These are phyloP conservation scores for Hapsidospora chrysogenum DNA, from an alignment of 495 filamentous ascomycete species.

Conservation along the genomic window DNA sequence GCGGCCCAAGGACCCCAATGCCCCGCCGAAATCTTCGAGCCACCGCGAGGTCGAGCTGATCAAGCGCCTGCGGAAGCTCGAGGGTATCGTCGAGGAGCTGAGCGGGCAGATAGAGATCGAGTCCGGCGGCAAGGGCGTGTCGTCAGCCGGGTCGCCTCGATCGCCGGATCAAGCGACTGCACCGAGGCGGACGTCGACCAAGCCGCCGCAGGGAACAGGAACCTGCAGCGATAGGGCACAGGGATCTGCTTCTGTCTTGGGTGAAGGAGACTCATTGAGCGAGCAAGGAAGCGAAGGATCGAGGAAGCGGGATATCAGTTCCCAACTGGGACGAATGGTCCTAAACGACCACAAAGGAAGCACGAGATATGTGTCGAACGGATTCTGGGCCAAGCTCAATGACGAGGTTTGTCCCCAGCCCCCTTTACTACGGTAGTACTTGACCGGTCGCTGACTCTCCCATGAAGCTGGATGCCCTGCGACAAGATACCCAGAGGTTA, in stretches of 20 bases:
- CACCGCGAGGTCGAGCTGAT: slow-evolving; percentile 61
- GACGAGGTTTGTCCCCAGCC: slow-evolving; percentile 49
- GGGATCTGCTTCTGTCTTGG: slow-evolving; percentile 27
- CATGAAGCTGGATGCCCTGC: slow-evolving; percentile 1
- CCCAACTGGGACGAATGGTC: slow-evolving; percentile 50
- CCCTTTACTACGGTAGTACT: slow-evolving; percentile 6
- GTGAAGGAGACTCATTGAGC: slow-evolving; percentile 12
- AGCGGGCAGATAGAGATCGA: slow-evolving; percentile 33
- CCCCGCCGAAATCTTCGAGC: slow-evolving; percentile 27
- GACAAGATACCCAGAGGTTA: slow-evolving; percentile 29
- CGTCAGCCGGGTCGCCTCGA: not conserved
- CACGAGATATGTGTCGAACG: slow-evolving; percentile 74
- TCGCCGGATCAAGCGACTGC: not conserved
- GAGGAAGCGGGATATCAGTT: slow-evolving; percentile 6
- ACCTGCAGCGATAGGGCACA: slow-evolving; percentile 9
- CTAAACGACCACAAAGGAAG: slow-evolving; percentile 48
- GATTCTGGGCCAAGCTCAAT: slow-evolving; percentile 75
- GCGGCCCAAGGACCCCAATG: slow-evolving; percentile 40
- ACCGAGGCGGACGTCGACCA: no score
- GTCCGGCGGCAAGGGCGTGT: slow-evolving; percentile 1
- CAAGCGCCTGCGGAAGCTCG: slow-evolving; percentile 58
- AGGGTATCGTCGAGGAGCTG: slow-evolving; percentile 60
- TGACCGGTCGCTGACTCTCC: not conserved
- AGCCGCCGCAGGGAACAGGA: not conserved
- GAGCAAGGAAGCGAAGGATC: slow-evolving; percentile 1